Conservation (phyloP, 2,329 filamentous ascomycete species). For the Xylaria polymorpha region DNA sequence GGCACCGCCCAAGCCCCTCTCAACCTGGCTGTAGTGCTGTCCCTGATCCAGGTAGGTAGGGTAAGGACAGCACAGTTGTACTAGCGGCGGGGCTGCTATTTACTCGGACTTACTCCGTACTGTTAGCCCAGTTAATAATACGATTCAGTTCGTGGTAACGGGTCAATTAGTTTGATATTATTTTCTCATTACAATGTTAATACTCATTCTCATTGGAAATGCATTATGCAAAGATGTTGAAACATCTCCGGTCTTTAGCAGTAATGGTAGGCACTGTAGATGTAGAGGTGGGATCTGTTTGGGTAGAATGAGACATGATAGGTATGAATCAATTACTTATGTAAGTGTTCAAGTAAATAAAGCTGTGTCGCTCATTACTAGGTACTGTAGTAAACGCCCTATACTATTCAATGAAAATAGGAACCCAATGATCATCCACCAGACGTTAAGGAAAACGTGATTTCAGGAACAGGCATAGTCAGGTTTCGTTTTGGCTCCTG, state of each 20-base stretch:
- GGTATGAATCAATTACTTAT: not conserved
- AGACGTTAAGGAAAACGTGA: not conserved
- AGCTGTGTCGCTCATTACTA: not conserved
- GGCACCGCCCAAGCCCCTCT: not conserved
- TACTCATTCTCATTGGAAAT: not conserved
- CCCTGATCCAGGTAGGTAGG: not conserved
- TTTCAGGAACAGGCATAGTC: conserved; percentile 38
- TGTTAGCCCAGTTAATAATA: not conserved
- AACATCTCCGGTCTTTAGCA: not conserved
- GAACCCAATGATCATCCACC: not conserved
- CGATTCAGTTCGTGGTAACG: not conserved
- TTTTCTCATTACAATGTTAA: not conserved
- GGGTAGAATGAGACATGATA: not conserved
- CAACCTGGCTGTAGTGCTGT: not conserved
- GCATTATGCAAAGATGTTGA: too few species aligned
- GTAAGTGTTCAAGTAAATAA: not conserved
- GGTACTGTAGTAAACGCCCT: too few species aligned
- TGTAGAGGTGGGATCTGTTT: too few species aligned
- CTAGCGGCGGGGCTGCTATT: conserved; percentile 1
- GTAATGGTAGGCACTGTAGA: not conserved
- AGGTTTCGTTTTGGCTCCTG: not conserved
- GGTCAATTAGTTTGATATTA: not conserved
- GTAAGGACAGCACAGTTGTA: not conserved
- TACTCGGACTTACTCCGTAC: not conserved
- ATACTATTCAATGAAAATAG: not conserved